Percentiles rank a stretch among this genome's conserved stretches.
Conservation (phyloP, 176 grass and related monocot species). For the Panicum miliaceum region DNA sequence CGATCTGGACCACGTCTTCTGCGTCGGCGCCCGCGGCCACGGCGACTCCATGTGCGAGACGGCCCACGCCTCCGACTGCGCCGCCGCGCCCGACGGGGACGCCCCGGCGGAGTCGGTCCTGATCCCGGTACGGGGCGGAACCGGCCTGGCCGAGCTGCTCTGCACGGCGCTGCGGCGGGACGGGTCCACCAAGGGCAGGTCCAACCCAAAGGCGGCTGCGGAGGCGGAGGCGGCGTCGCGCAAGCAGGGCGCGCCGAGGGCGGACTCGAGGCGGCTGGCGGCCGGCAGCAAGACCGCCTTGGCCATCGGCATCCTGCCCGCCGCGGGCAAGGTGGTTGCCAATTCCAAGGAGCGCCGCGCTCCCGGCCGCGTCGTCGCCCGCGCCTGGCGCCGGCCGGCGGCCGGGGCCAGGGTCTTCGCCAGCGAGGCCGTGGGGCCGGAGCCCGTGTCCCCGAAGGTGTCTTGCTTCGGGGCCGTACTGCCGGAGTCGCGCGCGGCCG, state of each 20-base stretch:
- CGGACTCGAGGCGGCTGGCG: background rate
- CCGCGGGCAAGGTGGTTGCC: constrained; percentile 40
- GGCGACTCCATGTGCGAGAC: constrained; percentile 17
- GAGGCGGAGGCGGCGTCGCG: constrained; percentile 12
- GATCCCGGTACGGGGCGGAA: background rate
- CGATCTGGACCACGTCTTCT: constrained; percentile 5
- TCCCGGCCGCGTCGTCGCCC: background rate
- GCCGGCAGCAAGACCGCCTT: background rate
- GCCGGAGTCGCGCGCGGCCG: background rate
- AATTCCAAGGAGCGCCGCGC: constrained; percentile 6
- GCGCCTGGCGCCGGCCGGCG: constrained; percentile 36
- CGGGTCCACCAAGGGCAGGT: constrained; percentile 47
- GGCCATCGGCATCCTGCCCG: constrained; percentile 31
- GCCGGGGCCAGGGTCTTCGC: constrained; percentile 42
- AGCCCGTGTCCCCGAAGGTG: constrained; percentile 57
- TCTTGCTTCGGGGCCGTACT: constrained; percentile 45
- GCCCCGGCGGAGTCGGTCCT: constrained; percentile 9
- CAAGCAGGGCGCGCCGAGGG: constrained; percentile 2
- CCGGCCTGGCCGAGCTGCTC: background rate
- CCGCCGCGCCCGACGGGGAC: background rate
- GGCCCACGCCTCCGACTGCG: background rate
- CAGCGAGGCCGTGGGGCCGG: constrained; percentile 43
- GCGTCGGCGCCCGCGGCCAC: background rate
- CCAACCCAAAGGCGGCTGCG: constrained; percentile 46
- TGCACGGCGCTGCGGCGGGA: constrained; percentile 40